Base-by-base conservation (phyloP, 345 rosid species). In the Eutrema japonicum region DNA sequence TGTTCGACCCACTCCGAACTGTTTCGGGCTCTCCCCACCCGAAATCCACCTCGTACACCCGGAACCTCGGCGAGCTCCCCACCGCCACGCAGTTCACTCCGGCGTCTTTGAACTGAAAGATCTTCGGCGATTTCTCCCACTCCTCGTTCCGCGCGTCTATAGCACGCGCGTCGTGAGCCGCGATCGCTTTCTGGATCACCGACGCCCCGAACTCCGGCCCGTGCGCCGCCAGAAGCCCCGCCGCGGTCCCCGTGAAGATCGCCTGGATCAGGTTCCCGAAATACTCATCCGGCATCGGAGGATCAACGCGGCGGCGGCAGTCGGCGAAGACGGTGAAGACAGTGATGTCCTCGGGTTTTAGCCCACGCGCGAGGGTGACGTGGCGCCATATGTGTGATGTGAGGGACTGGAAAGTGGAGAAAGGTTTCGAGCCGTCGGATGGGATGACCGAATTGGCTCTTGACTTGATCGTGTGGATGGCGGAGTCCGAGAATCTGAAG, bases 31-130 rank as follows among this genome's bases (percentile, higher is more conserved):
- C 74, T 0, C 98, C 97, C 87, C 86, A 95, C 49, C 99, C 99
- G 75, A 92, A 95, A 69, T 92, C 96, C 48, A 95, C 96, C 4
- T 88, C 96, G 38, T 92, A 92, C 10, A 95, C 96, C 81, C 64
- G 73, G 66, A 95, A 95, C 86, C 98, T 87, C 13, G 99, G 99
- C 26, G 99, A 95, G 85, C 97, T 92, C 36, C 99, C 99, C 0
- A 95, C 84, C 3, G 91, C 93, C 52, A 95, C 89, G 8, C 98
- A 88, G 68, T 95, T 95, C 73, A 77, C 82, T 2, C 97, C 99
- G 0, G 96, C 99, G 27, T 95, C 98, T 82, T 95, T 86, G 71
- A 74, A 90, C 78, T 87, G 85, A 50, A 90, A 92, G 0, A 95
- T 81, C 88, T 88, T 88, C 11, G 96, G 99, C 8, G 87, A 78